These are phyloP conservation scores for Cladophialophora carrionii DNA, from an alignment of 2,329 filamentous ascomycete species.

Conservation along the genomic window DNA sequence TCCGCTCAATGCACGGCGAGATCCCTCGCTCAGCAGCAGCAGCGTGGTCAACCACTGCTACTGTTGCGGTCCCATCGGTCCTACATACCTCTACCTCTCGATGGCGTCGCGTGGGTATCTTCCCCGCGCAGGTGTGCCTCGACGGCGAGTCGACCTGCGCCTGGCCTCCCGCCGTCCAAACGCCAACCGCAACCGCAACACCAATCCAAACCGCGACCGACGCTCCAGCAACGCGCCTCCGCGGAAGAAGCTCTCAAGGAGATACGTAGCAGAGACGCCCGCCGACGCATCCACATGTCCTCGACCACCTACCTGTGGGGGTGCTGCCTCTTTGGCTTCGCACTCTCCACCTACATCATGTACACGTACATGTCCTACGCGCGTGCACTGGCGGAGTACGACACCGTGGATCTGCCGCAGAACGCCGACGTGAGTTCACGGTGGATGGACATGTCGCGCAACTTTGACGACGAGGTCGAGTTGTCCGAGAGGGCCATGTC, in stretches of 20 bases:
- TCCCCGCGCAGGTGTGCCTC: constrained; percentile 14
- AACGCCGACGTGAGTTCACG: constrained; percentile 51
- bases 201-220: constrained; percentile 4
- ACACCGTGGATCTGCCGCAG: constrained; percentile 30
- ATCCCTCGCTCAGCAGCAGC: not conserved
- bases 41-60: not conserved
- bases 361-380: constrained; percentile 51
- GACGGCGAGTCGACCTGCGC: constrained; percentile 25
- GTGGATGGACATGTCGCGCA: constrained; percentile 49
- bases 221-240: constrained; percentile 21
- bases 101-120: not conserved
- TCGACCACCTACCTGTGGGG: constrained; percentile 44
- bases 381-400: constrained; percentile 41
- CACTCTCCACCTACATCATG: constrained; percentile 49
- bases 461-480: constrained; percentile 53
- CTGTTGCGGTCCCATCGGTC: not conserved
- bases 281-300: constrained; percentile 37
- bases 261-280: constrained; percentile 19
- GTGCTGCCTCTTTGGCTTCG: constrained; percentile 46
- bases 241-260: constrained; percentile 33
- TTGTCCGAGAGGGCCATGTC: constrained; percentile 49
- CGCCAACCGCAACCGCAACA: not conserved
- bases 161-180: constrained; percentile 19
- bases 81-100: not conserved
- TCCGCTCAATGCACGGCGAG: not conserved